These are phyloP conservation scores for Macrotyloma uniflorum DNA, from an alignment of 306 rosid genomes.

Conservation along the genomic window DNA sequence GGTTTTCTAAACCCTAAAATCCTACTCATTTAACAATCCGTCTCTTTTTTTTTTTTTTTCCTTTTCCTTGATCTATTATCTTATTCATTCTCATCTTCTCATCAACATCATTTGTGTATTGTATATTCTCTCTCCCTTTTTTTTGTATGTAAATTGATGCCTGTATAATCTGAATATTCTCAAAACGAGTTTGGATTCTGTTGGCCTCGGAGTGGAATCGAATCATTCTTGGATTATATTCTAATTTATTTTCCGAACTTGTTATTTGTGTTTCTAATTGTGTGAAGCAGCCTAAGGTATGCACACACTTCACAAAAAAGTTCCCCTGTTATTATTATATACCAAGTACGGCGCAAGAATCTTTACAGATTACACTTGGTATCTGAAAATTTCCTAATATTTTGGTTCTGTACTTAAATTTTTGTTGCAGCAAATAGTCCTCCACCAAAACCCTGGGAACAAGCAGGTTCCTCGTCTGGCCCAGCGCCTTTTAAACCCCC, in stretches of 20 bases:
- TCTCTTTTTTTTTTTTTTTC: neutral
- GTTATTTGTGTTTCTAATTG: neutral
- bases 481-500: constrained; percentile 91
- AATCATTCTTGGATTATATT: constrained; percentile 2
- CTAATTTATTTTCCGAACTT: neutral
- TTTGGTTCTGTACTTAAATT: constrained; percentile 11
- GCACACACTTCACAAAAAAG: neutral
- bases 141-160: neutral
- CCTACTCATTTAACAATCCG: neutral
- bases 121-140: neutral
- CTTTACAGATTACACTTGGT: neutral
- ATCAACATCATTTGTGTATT: neutral
- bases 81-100: neutral
- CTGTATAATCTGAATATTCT: neutral
- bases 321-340: neutral
- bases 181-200: neutral
- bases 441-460: constrained; percentile 97
- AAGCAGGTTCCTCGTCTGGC: constrained; percentile 78
- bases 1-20: constrained; percentile 8
- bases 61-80: neutral
- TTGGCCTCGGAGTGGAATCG: neutral
- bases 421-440: constrained; percentile 67
- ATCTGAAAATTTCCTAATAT: neutral
- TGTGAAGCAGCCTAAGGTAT: neutral
- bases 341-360: neutral